Evolutionary conservation across 768 basidiomycete genomes (phyloP).

Genomic region (Pisolithus marmoratus): DNA sequence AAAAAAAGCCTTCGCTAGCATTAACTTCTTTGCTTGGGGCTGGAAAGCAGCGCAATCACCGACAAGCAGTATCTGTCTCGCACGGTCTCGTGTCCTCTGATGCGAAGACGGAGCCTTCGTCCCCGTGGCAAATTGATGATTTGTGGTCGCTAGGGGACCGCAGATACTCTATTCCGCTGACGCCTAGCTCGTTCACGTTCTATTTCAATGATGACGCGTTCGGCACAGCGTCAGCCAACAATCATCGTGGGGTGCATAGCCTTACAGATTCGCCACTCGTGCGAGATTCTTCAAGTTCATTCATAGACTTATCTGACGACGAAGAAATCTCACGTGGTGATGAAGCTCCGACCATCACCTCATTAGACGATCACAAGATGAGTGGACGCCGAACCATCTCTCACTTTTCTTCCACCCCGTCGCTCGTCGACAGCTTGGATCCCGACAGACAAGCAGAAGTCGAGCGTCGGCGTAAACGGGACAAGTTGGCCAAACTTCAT

Average conservation of each 20-base stretch:
- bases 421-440: slow-evolving; percentile 43
- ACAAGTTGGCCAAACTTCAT: slow-evolving; percentile 75
- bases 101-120: slow-evolving; percentile 18
- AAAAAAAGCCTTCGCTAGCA: slow-evolving; percentile 21
- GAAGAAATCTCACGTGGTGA: slow-evolving; percentile 30
- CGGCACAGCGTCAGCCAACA: background rate
- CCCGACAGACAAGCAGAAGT: slow-evolving; percentile 54
- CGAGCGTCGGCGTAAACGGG: slow-evolving; percentile 62
- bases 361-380: slow-evolving; percentile 24
- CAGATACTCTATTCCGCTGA: slow-evolving; percentile 52
- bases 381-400: slow-evolving; percentile 16
- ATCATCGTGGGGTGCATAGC: slow-evolving; percentile 4
- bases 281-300: slow-evolving; percentile 37
- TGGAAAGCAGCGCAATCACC: slow-evolving; percentile 24
- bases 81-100: slow-evolving; percentile 15
- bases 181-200: slow-evolving; percentile 38
- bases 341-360: slow-evolving; percentile 26
- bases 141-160: slow-evolving; percentile 29
- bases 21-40: slow-evolving; percentile 20
- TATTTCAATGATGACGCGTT: slow-evolving; percentile 10
- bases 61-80: slow-evolving; percentile 28
- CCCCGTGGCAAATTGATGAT: slow-evolving; percentile 32
- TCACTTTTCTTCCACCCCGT: slow-evolving; percentile 37
- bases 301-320: slow-evolving; percentile 67
- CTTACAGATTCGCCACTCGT: slow-evolving; percentile 7